Evolutionary conservation across 2,329 filamentous ascomycete species (phyloP).

Genomic region (Trematosphaeria pertusa): DNA sequence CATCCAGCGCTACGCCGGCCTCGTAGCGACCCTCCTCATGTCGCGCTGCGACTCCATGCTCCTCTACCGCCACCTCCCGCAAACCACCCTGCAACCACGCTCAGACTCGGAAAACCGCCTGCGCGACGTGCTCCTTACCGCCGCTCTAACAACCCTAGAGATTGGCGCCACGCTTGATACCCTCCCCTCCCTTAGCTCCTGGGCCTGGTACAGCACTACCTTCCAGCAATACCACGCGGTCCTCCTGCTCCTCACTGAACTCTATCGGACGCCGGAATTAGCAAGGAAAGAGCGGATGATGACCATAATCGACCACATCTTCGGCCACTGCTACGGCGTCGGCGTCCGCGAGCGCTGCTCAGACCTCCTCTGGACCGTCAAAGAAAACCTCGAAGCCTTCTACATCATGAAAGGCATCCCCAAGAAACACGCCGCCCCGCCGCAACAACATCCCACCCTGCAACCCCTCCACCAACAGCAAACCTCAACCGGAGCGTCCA

Average conservation of each 20-base stretch:
- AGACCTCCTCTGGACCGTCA: constrained; percentile 46
- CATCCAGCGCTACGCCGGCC: constrained; percentile 47
- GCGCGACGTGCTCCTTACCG: constrained; percentile 45
- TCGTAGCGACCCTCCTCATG: constrained; percentile 47
- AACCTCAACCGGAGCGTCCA: constrained; percentile 1
- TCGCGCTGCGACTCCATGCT: constrained; percentile 49
- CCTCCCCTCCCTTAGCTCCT: constrained; percentile 41
- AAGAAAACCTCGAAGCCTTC: constrained; percentile 48
- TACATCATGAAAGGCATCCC: constrained; percentile 49
- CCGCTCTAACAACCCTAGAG: constrained; percentile 45
- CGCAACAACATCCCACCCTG: constrained; percentile 37
- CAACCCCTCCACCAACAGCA: constrained; percentile 25
- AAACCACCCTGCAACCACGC: constrained; percentile 41
- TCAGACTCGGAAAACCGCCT: constrained; percentile 46
- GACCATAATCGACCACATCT: constrained; percentile 49
- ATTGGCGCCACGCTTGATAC: constrained; percentile 49
- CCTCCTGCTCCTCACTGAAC: constrained; percentile 45
- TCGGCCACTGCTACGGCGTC: constrained; percentile 48
- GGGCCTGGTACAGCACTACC: constrained; percentile 48
- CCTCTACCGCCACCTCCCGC: constrained; percentile 46
- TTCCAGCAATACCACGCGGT: constrained; percentile 50
- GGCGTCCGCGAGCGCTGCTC: constrained; percentile 43
- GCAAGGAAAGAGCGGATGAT: constrained; percentile 45
- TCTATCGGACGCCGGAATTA: constrained; percentile 46
- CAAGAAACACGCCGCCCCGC: constrained; percentile 31